Base-by-base conservation (phyloP, 1,284 basidiomycete genomes). In the Cutaneotrichosporon cyanovorans region DNA sequence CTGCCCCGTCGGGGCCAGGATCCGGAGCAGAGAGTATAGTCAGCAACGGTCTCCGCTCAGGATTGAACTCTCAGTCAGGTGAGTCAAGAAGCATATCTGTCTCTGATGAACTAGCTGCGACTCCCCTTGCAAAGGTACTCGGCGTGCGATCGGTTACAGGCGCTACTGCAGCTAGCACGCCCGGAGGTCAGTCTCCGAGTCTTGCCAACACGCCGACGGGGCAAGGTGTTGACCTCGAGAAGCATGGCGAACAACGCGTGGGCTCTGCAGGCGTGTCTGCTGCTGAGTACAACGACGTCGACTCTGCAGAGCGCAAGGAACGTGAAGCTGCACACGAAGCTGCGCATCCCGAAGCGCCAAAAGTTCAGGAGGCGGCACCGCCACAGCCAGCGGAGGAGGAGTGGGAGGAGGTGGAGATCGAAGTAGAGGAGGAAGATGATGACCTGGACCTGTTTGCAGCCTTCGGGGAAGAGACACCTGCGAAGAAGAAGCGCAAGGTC, bases 371-470 rank as follows among this genome's bases (percentile, higher is more conserved):
- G 12, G 5, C 12, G 25, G 37, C 18, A 46, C 30, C 4, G 16
- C 9, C 32, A 14, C 9, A 8, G 14, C 32, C 32, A 15, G 9
- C 32, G 8, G 57, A 56, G 21, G 57, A 56, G 2, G 68, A 72
- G 21, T 76, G 75, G 31, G 75, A 78, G 20, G 80, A 82, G 40
- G 77, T 80, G 44, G 70, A 80, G 40, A 81, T 81, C 44, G 65
- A 67, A 39, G 78, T 79, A 5, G 75, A 78, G 16, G 77, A 76
- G 20, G 73, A 75, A 16, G 75, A 76, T 8, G 85, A 90, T 39
- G 77, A 92, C 5, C 85, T 91, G 53, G 90, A 93, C 67, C 93
- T 93, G 88, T 93, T 93, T 61, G 83, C 87, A 12, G 77, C 85
- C 22, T 75, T 76, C 23, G 70, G 75, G 2, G 74, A 74, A 16